These are phyloP conservation scores for Voacanga thouarsii DNA, from an alignment of 257 asterid species.

Conservation along the genomic window DNA sequence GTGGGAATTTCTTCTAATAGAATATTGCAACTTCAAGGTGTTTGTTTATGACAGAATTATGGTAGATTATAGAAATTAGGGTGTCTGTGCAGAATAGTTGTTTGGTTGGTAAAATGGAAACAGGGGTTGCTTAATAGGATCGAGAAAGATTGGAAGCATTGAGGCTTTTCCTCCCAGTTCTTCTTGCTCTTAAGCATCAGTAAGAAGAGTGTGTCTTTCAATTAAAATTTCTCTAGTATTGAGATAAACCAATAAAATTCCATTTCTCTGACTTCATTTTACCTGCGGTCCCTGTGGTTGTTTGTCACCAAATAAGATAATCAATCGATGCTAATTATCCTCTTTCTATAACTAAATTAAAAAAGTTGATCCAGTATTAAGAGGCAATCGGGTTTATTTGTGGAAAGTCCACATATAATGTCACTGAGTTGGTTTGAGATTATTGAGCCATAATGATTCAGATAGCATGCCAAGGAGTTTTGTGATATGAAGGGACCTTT, in stretches of 20 bases:
- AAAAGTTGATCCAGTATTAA: no score
- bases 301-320: neutral
- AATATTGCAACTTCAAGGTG: neutral
- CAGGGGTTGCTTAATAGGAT: neutral
- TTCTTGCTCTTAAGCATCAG: neutral
- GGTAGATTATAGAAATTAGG: neutral
- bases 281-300: neutral
- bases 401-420: neutral
- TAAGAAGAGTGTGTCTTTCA: neutral
- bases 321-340: neutral
- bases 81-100: neutral
- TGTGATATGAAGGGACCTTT: neutral
- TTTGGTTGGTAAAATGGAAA: neutral
- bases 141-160: neutral
- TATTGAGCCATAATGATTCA: neutral
- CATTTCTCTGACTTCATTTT: neutral
- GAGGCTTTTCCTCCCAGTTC: neutral
- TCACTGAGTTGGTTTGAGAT: neutral
- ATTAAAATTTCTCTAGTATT: neutral
- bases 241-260: neutral
- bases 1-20: neutral
- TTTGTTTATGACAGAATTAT: neutral
- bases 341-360: neutral
- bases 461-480: neutral
- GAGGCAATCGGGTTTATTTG: neutral